A percentile compares a stretch with the other conserved stretches of the same genome.
phyloP scores from a whole-genome alignment of 306 rosid species.

The Dicorynia guianensis region DNA sequence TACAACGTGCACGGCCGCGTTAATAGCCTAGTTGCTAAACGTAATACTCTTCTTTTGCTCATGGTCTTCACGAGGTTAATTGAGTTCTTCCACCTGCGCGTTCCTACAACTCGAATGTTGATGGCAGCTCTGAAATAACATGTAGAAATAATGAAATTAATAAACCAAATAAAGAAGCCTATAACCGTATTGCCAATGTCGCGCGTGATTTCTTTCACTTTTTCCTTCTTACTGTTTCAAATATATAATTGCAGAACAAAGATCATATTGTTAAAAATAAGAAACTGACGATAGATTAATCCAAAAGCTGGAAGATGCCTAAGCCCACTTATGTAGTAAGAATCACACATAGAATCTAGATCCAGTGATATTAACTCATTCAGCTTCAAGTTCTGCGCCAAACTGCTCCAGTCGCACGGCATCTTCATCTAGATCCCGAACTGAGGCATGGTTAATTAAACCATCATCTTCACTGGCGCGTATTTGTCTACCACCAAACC shows the following conservation, averaged over 20 bases:
- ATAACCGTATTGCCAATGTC: too few relatives aligned
- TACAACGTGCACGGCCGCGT: too few relatives aligned
- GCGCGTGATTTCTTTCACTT: too few relatives aligned
- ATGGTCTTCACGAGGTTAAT: too few relatives aligned
- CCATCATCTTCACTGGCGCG: slow-evolving; percentile 96
- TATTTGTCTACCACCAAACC: slow-evolving; percentile 95
- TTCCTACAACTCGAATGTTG: too few relatives aligned
- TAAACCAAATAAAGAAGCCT: too few relatives aligned
- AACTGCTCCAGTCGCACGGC: slow-evolving; percentile 83
- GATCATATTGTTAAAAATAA: slow-evolving; percentile 37
- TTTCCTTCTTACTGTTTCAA: not conserved
- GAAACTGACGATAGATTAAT: slow-evolving; percentile 27
- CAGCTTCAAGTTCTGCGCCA: slow-evolving; percentile 92
- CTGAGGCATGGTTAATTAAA: slow-evolving; percentile 67
- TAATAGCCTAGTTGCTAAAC: too few relatives aligned
- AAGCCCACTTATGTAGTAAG: slow-evolving; percentile 5
- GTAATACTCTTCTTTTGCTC: too few relatives aligned
- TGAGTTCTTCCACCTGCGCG: too few relatives aligned
- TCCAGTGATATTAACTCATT: slow-evolving; percentile 42
- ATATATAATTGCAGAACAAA: slow-evolving; percentile 20
- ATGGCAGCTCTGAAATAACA: too few relatives aligned
- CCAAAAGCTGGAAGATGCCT: slow-evolving; percentile 29
- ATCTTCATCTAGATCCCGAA: slow-evolving; percentile 77
- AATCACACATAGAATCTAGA: not conserved
- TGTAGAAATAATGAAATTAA: too few relatives aligned